A percentile compares a stretch with the other conserved stretches of the same genome.
Evolutionary conservation across 2,329 filamentous ascomycete genomes (phyloP).

Genomic region (Beauveria bassiana): DNA sequence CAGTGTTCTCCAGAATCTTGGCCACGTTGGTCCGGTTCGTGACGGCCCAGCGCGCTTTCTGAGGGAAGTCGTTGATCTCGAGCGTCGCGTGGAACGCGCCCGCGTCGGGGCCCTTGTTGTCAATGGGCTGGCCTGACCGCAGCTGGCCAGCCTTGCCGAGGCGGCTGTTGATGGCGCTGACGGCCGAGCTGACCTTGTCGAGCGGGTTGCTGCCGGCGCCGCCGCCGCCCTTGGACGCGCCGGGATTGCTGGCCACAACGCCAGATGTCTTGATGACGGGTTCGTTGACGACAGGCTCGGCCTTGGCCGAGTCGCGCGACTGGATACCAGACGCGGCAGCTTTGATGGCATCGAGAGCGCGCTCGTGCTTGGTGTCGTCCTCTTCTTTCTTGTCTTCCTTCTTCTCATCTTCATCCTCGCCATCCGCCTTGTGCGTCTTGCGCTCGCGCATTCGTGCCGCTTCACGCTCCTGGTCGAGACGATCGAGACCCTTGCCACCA

Average conservation of each 20-base stretch:
- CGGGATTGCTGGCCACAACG: slow-evolving; percentile 20
- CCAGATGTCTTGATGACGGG: slow-evolving; percentile 11
- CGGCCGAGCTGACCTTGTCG: slow-evolving; percentile 83
- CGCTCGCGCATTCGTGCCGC: slow-evolving; percentile 78
- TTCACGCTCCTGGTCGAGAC: slow-evolving; percentile 84
- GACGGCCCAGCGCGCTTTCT: slow-evolving; percentile 97
- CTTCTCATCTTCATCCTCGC: slow-evolving; percentile 72
- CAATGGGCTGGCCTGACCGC: slow-evolving; percentile 85
- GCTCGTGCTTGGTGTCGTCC: slow-evolving; percentile 58
- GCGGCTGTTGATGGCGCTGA: slow-evolving; percentile 83
- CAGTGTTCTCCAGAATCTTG: slow-evolving; percentile 92
- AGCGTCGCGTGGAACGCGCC: slow-evolving; percentile 94
- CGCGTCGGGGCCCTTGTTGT: slow-evolving; percentile 96
- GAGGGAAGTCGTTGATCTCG: slow-evolving; percentile 98
- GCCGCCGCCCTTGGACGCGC: slow-evolving; percentile 40
- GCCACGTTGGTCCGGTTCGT: slow-evolving; percentile 97
- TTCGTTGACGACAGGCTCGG: slow-evolving; percentile 23
- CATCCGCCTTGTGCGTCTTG: slow-evolving; percentile 82
- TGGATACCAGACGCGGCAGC: slow-evolving; percentile 52
- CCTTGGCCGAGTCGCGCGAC: slow-evolving; percentile 42
- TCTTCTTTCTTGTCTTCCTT: slow-evolving; percentile 69
- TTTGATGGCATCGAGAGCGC: slow-evolving; percentile 57
- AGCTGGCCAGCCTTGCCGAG: slow-evolving; percentile 84
- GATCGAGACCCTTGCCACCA: slow-evolving; percentile 88
- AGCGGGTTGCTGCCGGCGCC: slow-evolving; percentile 60